Evolutionary conservation across 2,329 filamentous ascomycete genomes (phyloP), one percentile per base, ranked within the genome.

Genomic region (Helminthosporium solani): DNA sequence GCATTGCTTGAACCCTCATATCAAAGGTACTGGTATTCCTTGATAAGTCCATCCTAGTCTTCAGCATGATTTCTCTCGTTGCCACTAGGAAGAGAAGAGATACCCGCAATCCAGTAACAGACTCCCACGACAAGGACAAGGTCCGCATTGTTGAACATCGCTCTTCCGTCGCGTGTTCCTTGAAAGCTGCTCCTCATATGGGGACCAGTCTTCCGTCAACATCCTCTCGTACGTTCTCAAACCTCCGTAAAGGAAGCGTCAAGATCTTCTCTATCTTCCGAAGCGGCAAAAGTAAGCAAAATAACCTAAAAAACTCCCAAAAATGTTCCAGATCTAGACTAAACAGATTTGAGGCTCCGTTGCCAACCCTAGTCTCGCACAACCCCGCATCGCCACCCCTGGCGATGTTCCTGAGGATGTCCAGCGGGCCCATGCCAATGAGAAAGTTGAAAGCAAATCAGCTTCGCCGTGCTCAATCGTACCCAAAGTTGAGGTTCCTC

Each of bases 261-360:
- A 66, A 56, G 46, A 57, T 70, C 39, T 56, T 68, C 39, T 68
- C 67, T 8, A 58, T 68, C 38, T 67, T 70, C 33, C 59, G 65
- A n/a, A 58, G 49, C 43, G 54, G 55, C 25, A 69, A 66, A 56
- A 58, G 67, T 63, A 54, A 36, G 35, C 28, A 12, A 12, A 11
- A 19, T 9, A 16, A 18, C 7, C 9, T 35, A 3, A 18, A 7
- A 9, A 35, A 31, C 12, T 31, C 14, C 12, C 3, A n/a, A 12
- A 15, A n/a, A 2, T 14, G 8, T 3, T 8, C 21, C 12, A 25
- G 9, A 9, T 30, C 12, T 7, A 35, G 37, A 27, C 43, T 56
- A 18, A 58, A 16, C 9, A 8, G 21, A 33, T 7, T 3, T 5
- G 20, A 63, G 63, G 53, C 44, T 63, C 57, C 16, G 18, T 40